Base-by-base conservation (phyloP, 31 red algal genomes). In the Odonthalia washingtoniensis region DNA sequence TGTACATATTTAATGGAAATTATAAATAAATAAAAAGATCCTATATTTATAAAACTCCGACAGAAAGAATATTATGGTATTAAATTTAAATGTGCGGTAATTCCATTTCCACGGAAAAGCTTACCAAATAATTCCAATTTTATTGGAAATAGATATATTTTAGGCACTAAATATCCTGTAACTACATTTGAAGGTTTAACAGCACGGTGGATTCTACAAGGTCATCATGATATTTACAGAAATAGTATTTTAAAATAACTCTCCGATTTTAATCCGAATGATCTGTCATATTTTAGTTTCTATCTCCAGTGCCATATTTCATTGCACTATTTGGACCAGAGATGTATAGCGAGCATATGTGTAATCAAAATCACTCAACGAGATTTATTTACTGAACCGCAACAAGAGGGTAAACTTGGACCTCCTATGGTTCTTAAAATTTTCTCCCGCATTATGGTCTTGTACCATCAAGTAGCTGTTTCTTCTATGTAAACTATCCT, bases 161-260 rank as follows among this genome's bases (percentile, higher is more conserved):
- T 80, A 67, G 3, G 41, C 14, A 80, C 0, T 27, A 80, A 52
- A 65, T 6, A 61, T 28, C 46, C 52, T 63, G 46, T 24, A 67
- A 80, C 77, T 28, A 21, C 5, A 46, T 28, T 33, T n/a, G 45
- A 80, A 65, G 27, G 34, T 24, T 52, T 62, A 0, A 65, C 52
- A 80, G 77, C 1, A 6, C 42, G 46, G 5, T 80, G 46, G 26
- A 37, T 80, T 63, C 39, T 80, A 67, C 45, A 62, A 28, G 43
- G 77, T 61, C 77, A 80, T 34, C 21, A 21, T 24, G 43, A 80
- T 12, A 61, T 61, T 24, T 34, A 62, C 27, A 52, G 46, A 62
- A 27, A 80, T 34, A 65, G 37, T 0, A 75, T 1, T 35, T 75
- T 36, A n/a, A 9, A 75, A 75, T 36, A 40, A 75, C 30, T 24